Conservation (phyloP, 805 yeast species). For the Metschnikowia sp. region DNA sequence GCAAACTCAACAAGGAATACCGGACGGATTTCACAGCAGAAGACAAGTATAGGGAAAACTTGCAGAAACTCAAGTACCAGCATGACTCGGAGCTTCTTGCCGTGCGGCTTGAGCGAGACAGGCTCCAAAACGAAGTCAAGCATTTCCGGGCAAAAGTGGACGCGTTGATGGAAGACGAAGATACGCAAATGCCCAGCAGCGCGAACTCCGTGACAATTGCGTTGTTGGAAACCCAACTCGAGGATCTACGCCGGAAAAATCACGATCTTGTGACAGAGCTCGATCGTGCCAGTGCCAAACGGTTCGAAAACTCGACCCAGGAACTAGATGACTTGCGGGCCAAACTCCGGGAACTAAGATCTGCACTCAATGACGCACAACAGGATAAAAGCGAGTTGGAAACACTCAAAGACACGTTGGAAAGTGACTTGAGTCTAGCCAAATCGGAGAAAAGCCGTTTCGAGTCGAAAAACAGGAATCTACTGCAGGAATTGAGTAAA, state of each 20-base stretch:
- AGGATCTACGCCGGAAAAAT: conserved; percentile 26
- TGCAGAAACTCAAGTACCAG: conserved; percentile 24
- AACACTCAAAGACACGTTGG: conserved; percentile 24
- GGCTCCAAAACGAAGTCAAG: conserved; percentile 32
- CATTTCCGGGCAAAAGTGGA: conserved; percentile 30
- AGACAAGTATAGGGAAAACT: conserved; percentile 18
- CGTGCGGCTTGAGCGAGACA: conserved; percentile 37
- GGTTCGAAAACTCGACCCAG: not conserved
- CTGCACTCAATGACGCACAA: conserved; percentile 6
- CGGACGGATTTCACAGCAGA: conserved; percentile 6
- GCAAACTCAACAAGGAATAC: conserved; percentile 25
- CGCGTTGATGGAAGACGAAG: conserved; percentile 17
- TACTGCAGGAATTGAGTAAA: conserved; percentile 30
- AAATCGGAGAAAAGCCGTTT: conserved; percentile 29
- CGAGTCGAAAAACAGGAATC: conserved; percentile 24
- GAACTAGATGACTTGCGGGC: conserved; percentile 7
- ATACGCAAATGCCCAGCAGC: conserved; percentile 2
- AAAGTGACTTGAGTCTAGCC: conserved; percentile 26
- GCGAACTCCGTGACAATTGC: conserved; percentile 15
- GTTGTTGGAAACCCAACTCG: conserved; percentile 32
- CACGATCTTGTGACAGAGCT: conserved; percentile 24
- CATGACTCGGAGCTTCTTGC: conserved; percentile 38
- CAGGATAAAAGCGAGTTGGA: conserved; percentile 21
- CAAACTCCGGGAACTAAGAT: conserved; percentile 10
- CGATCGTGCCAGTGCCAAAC: conserved; percentile 5